These are phyloP conservation scores for Limnomonas spitsbergensis DNA, from an alignment of 139 green algal genomes.

Conservation along the genomic window DNA sequence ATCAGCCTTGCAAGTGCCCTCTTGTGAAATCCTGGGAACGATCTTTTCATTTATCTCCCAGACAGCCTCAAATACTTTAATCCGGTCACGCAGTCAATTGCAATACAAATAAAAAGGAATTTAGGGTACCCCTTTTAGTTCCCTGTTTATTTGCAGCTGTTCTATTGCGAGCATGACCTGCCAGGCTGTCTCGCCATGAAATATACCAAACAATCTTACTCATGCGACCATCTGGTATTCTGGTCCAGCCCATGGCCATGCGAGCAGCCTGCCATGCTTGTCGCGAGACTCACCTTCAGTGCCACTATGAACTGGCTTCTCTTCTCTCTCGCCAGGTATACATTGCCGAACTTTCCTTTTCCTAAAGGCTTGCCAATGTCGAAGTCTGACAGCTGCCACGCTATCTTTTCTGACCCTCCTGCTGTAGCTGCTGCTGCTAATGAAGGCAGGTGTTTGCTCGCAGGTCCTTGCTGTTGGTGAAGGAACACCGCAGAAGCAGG, in stretches of 20 bases:
- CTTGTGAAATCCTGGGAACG: too few species aligned
- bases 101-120: too few species aligned
- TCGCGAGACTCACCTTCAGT: constrained; percentile 77
- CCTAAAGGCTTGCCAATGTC: constrained; percentile 95
- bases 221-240: too few species aligned
- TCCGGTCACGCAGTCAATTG: too few species aligned
- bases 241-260: neutral
- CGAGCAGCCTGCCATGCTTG: neutral
- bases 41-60: too few species aligned
- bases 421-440: neutral
- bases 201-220: too few species aligned
- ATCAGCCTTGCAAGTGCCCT: too few species aligned
- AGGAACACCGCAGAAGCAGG: neutral
- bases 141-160: too few species aligned
- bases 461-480: neutral
- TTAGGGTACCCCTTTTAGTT: too few species aligned
- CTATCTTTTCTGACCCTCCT: neutral
- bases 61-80: too few species aligned
- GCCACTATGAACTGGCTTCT: constrained; percentile 89
- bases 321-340: constrained; percentile 96
- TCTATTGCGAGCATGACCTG: too few species aligned
- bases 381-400: constrained; percentile 91
- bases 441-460: neutral
- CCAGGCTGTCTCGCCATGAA: too few species aligned
- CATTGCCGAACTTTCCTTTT: constrained; percentile 97